Evolutionary conservation across 192 early-diverging fungal species (phyloP).

Genomic region (Phycomyces blakesleeanus): DNA sequence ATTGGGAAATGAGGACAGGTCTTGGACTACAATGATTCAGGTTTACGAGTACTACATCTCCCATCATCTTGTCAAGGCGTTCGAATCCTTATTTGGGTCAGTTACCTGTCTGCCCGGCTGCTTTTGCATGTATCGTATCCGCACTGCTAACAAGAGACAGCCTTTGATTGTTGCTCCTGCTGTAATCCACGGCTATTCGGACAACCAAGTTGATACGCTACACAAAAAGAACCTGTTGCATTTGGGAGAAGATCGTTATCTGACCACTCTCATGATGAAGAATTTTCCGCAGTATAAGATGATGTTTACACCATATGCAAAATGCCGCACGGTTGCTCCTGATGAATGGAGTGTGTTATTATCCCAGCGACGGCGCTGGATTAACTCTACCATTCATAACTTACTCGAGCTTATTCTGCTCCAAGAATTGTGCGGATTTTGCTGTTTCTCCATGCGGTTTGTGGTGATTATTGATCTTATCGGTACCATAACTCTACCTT

Average conservation of each 20-base stretch:
- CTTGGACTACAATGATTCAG: slow-evolving; percentile 98
- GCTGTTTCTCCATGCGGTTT: slow-evolving; percentile 96
- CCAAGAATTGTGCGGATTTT: slow-evolving; percentile 93
- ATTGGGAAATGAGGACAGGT: slow-evolving; percentile 89
- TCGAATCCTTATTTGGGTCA: slow-evolving; percentile 95
- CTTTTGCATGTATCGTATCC: slow-evolving; percentile 98
- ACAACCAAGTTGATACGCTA: slow-evolving; percentile 92
- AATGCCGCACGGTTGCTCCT: slow-evolving; percentile 90
- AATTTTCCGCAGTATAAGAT: slow-evolving; percentile 96
- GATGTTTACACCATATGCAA: slow-evolving; percentile 89
- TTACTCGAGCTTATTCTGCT: slow-evolving; percentile 89
- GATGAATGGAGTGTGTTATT: slow-evolving; percentile 92
- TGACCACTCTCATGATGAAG: slow-evolving; percentile 91
- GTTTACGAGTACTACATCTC: slow-evolving; percentile 99
- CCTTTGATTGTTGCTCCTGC: slow-evolving; percentile 86
- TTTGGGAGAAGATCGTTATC: slow-evolving; percentile 97
- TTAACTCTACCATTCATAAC: slow-evolving; percentile 99
- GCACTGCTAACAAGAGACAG: slow-evolving; percentile 82
- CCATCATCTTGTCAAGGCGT: slow-evolving; percentile 95
- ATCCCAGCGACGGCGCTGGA: slow-evolving; percentile 99
- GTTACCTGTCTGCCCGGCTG: slow-evolving; percentile 98
- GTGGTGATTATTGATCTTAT: slow-evolving; percentile 94
- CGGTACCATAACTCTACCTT: slow-evolving; percentile 90
- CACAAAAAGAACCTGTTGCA: slow-evolving; percentile 99
- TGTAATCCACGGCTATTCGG: slow-evolving; percentile 91